These are phyloP conservation scores for Fraxinus excelsior DNA, from an alignment of 257 asterid genomes.

Conservation along the genomic window DNA sequence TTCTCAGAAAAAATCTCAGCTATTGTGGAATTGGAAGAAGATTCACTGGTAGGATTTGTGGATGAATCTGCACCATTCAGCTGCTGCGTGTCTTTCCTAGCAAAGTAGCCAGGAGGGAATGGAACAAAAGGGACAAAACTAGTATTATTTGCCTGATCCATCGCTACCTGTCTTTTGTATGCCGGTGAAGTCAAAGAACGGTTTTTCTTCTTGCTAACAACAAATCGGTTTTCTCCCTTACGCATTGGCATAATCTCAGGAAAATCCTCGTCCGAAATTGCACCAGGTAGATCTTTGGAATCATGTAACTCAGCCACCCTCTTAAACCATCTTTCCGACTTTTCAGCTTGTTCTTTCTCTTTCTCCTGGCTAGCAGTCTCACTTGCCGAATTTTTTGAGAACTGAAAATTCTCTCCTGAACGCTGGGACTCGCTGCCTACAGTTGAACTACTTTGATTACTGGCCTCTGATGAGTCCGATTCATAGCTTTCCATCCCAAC, in stretches of 20 bases:
- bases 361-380: constrained; percentile 27
- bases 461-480: constrained; percentile 22
- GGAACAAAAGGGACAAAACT: constrained; percentile 89
- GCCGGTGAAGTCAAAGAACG: constrained; percentile 76
- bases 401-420: constrained; percentile 25
- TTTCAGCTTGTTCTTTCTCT: constrained; percentile 52
- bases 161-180: constrained; percentile 66
- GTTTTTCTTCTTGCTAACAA: constrained; percentile 73
- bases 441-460: constrained; percentile 28
- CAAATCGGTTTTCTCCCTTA: constrained; percentile 75
- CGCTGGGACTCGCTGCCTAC: constrained; percentile 28
- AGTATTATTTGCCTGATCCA: constrained; percentile 60
- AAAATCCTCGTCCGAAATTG: constrained; percentile 71
- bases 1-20: constrained; percentile 23
- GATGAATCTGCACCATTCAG: constrained; percentile 35
- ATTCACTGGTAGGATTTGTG: constrained; percentile 21
- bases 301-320: constrained; percentile 72
- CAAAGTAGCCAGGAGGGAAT: constrained; percentile 93
- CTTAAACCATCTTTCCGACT: constrained; percentile 69
- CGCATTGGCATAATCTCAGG: constrained; percentile 87
- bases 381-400: constrained; percentile 29
- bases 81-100: constrained; percentile 49
- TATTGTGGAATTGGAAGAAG: constrained; percentile 26
- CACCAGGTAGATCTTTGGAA: constrained; percentile 63
- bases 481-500: constrained; percentile 6